A percentile compares a stretch with the other conserved stretches of the same genome.
Conservation (phyloP, 805 yeast genomes). For the Metschnikowia arizonensis region DNA sequence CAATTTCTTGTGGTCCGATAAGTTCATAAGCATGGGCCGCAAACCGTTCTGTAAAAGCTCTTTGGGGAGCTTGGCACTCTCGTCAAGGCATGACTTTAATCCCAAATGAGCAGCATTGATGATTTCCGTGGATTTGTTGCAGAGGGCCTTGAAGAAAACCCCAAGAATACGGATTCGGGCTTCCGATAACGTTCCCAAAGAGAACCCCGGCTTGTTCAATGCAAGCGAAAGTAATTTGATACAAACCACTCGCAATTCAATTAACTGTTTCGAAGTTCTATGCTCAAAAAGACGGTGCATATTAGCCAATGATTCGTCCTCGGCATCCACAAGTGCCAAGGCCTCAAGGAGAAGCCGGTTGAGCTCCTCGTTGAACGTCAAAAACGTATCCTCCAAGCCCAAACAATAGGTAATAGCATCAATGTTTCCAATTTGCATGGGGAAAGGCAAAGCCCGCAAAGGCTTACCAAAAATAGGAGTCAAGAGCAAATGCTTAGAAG, state of each 20-base stretch:
- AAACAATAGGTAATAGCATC: conserved; percentile 95
- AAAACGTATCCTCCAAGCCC: conserved; percentile 71
- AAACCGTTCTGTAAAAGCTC: conserved; percentile 93
- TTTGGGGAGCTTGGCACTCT: conserved; percentile 85
- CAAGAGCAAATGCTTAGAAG: conserved; percentile 75
- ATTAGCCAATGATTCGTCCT: conserved; percentile 89
- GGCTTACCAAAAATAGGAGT: conserved; percentile 98
- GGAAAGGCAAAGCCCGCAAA: conserved; percentile 91
- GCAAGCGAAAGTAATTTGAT: conserved; percentile 79
- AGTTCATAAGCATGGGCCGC: conserved; percentile 91
- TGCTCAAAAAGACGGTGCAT: conserved; percentile 83
- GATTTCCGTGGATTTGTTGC: conserved; percentile 78
- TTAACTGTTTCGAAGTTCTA: conserved; percentile 81
- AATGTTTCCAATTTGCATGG: conserved; percentile 97
- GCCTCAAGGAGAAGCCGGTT: conserved; percentile 85
- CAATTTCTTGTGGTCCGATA: conserved; percentile 87
- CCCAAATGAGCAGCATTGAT: conserved; percentile 94
- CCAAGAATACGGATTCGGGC: conserved; percentile 83
- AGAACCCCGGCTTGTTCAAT: conserved; percentile 76
- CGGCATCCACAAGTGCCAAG: conserved; percentile 92
- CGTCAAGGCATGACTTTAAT: conserved; percentile 73
- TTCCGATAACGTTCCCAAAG: conserved; percentile 67
- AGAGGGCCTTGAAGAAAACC: conserved; percentile 89
- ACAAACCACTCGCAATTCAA: conserved; percentile 85
- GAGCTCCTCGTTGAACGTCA: conserved; percentile 85